Evolutionary conservation across 805 yeast genomes (phyloP), one percentile per base, ranked within the genome.

Genomic region (Candida pseudofarinosa): DNA sequence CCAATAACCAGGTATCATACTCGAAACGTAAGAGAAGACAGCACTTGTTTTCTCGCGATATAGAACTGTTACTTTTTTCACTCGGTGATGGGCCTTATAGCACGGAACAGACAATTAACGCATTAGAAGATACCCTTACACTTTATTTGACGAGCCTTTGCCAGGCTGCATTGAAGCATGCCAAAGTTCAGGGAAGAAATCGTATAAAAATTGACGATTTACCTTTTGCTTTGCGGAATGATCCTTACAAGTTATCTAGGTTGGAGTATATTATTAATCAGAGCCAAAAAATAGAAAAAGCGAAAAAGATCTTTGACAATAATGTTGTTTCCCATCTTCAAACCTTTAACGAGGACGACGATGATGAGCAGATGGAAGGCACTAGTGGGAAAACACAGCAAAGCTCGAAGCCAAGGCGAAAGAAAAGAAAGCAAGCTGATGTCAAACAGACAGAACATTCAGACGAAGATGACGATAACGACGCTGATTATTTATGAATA

Each of bases 31-130:
- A 66, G 41, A 54, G 62, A 43, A 60, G 62, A 37, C 71, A 65
- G 41, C 59, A 68, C 33, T 58, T 67, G 19, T 70, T 70, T 53
- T 55, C 63, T 23, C 67, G 63, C 32, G 76, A 70, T 47, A 67
- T 70, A 19, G 76, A 70, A 40, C 65, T 62, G 41, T 55, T 70
- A 16, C 54, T 70, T 10, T 70, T 60, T 41, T 62, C 74, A 4
- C 48, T 70, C 39, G 76, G 76, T 1, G 76, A 70, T 43, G 63
- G 67, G 2, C 71, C 74, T 0, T 63, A 63, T 7, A 62, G 69
- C 12, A 56, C 59, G 4, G 74, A 70, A 33, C 47, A 65, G 17
- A 68, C 74, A 2, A 56, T 69, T 2, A 63, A 56, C 42, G 58
- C 69, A 7, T 53, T 70, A 3, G 76, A 70, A 43, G 76, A 70